Conservation (phyloP, 306 rosid species). For the Rosa persica region DNA sequence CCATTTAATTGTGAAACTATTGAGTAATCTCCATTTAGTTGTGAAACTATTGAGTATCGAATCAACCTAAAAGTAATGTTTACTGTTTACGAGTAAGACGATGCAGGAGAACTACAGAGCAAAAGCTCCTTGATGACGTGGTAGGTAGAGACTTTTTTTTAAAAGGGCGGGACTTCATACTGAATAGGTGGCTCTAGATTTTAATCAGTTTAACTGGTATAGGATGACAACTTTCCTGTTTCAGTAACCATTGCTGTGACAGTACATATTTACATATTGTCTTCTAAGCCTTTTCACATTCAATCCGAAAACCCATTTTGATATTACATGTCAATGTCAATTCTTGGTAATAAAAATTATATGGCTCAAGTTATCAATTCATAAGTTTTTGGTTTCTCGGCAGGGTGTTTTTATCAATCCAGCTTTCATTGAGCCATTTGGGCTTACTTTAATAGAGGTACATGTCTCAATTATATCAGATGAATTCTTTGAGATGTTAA, state of each 20-base stretch:
- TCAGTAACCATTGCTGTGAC: background rate
- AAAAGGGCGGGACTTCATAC: background rate
- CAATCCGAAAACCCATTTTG: background rate
- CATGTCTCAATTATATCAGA: constrained; percentile 8
- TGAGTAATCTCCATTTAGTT: background rate
- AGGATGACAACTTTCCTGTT: constrained; percentile 3
- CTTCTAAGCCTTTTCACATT: background rate
- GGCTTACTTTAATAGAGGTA: constrained; percentile 62
- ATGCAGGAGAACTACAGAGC: background rate
- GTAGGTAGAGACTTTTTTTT: background rate
- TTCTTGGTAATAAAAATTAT: background rate
- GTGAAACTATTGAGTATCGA: background rate
- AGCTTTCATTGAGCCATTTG: constrained; percentile 63
- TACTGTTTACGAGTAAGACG: background rate
- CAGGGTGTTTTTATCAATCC: constrained; percentile 70
- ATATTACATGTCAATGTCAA: background rate
- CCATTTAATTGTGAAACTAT: background rate
- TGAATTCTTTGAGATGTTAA: constrained; percentile 7
- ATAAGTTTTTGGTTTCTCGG: constrained; percentile 5
- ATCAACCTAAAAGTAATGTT: background rate
- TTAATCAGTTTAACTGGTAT: background rate
- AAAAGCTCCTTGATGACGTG: background rate
- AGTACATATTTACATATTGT: background rate
- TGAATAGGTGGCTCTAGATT: background rate
- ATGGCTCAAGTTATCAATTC: background rate